These are phyloP conservation scores for Teunomyces pallodes DNA, from an alignment of 805 yeast species.

Conservation along the genomic window DNA sequence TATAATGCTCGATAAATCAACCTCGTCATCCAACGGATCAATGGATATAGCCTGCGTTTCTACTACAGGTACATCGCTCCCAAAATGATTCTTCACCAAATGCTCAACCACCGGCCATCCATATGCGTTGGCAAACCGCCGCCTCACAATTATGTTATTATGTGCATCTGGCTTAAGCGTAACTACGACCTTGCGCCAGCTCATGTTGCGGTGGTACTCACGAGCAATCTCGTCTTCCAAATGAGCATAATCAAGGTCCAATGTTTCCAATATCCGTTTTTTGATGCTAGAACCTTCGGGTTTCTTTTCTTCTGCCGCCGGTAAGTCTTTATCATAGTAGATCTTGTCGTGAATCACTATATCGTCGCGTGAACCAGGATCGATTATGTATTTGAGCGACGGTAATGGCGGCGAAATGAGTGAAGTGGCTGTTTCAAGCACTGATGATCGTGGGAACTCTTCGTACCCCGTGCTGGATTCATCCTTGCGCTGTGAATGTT, in stretches of 20 bases:
- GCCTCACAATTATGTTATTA: constrained; percentile 83
- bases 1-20: constrained; percentile 26
- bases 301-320: constrained; percentile 25
- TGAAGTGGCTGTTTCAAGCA: constrained; percentile 74
- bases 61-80: constrained; percentile 11
- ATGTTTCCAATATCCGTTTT: constrained; percentile 20
- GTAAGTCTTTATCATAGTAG: constrained; percentile 64
- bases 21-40: constrained; percentile 28
- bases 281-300: constrained; percentile 10
- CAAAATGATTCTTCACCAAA: constrained; percentile 66
- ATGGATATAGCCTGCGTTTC: not conserved
- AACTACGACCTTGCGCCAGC: constrained; percentile 91
- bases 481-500: constrained; percentile 8
- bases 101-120: constrained; percentile 95
- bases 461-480: constrained; percentile 11
- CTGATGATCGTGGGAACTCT: constrained; percentile 65
- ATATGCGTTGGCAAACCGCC: constrained; percentile 87
- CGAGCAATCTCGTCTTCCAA: constrained; percentile 82
- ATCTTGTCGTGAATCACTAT: constrained; percentile 80
- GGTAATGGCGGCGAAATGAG: constrained; percentile 83
- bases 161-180: constrained; percentile 90
- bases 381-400: constrained; percentile 56
- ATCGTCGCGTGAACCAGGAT: constrained; percentile 63
- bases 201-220: constrained; percentile 77
- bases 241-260: constrained; percentile 39